Conservation (phyloP, 78 protist species). For the Polysphondylium violaceum region DNA sequence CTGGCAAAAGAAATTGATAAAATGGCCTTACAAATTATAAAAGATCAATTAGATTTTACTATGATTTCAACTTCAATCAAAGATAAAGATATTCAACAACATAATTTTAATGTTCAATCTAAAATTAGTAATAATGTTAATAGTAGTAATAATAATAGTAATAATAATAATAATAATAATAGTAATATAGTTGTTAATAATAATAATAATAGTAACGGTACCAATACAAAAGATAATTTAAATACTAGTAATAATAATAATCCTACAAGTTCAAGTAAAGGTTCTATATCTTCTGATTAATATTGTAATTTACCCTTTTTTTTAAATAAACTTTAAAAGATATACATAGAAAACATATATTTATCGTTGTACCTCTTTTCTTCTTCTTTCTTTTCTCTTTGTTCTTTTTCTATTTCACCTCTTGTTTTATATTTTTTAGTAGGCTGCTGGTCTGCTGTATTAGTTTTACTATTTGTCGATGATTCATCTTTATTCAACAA, state of each 20-base stretch:
- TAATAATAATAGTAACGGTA: constrained; percentile 4
- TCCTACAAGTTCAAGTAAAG: too few relatives aligned
- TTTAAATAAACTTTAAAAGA: too few relatives aligned
- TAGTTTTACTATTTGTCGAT: background rate
- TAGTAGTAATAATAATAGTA: background rate
- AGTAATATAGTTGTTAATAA: constrained; percentile 1
- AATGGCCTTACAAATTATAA: constrained; percentile 30
- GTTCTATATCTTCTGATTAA: too few relatives aligned
- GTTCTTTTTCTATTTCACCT: constrained; percentile 79
- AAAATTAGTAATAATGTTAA: constrained; percentile 34
- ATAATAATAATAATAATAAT: constrained; percentile 6
- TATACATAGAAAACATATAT: too few relatives aligned
- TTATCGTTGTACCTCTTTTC: constrained; percentile 29
- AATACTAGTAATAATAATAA: too few relatives aligned
- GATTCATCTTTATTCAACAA: background rate
- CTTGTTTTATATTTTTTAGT: constrained; percentile 71
- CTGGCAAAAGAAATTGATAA: constrained; percentile 70
- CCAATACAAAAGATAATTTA: too few relatives aligned
- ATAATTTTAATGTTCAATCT: constrained; percentile 41
- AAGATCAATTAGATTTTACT: constrained; percentile 66
- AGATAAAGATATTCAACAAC: constrained; percentile 66
- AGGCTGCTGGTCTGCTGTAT: background rate
- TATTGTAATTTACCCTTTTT: too few relatives aligned
- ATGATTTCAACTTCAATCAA: constrained; percentile 30
- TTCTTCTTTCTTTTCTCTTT: constrained; percentile 55